These are phyloP conservation scores for Domatiomyces globalis DNA, from an alignment of 2,329 filamentous ascomycete species.

Conservation along the genomic window DNA sequence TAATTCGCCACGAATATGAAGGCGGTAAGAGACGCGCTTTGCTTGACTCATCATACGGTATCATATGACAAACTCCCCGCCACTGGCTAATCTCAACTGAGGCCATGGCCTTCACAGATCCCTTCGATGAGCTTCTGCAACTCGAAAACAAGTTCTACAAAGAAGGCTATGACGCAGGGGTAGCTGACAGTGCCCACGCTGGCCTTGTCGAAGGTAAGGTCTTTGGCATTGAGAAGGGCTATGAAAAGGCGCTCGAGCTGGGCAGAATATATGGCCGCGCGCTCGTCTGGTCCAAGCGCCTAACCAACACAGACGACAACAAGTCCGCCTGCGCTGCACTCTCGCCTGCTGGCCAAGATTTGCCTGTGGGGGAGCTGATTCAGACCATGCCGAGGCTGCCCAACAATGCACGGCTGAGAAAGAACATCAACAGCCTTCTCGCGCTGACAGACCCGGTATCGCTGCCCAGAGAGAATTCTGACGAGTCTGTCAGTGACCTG, in stretches of 20 bases:
- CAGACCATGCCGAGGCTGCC: constrained; percentile 22
- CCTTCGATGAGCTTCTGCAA: constrained; percentile 43
- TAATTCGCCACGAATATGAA: not conserved
- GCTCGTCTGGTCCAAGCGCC: constrained; percentile 49
- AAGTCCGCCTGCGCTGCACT: not conserved
- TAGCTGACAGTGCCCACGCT: constrained; percentile 58
- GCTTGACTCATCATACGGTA: too few relatives aligned
- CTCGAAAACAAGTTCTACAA: constrained; percentile 61
- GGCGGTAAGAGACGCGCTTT: not conserved
- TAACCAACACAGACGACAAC: constrained; percentile 46
- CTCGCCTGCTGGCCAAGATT: not conserved
- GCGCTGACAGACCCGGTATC: constrained; percentile 66
- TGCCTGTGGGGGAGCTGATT: not conserved
- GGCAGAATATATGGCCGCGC: constrained; percentile 66
- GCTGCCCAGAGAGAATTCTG: constrained; percentile 65
- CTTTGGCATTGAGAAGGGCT: constrained; percentile 83
- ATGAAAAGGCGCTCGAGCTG: constrained; percentile 76
- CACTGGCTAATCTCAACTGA: not conserved
- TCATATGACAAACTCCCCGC: too few relatives aligned
- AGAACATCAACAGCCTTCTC: constrained; percentile 62
- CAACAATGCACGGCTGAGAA: constrained; percentile 52
- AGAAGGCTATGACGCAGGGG: constrained; percentile 64
- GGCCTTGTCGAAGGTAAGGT: constrained; percentile 79
- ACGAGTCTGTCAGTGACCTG: constrained; percentile 80
- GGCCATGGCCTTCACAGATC: constrained; percentile 29